Base-by-base conservation (phyloP, 2,329 filamentous ascomycete genomes). In the Phyllosticta ampelicida region DNA sequence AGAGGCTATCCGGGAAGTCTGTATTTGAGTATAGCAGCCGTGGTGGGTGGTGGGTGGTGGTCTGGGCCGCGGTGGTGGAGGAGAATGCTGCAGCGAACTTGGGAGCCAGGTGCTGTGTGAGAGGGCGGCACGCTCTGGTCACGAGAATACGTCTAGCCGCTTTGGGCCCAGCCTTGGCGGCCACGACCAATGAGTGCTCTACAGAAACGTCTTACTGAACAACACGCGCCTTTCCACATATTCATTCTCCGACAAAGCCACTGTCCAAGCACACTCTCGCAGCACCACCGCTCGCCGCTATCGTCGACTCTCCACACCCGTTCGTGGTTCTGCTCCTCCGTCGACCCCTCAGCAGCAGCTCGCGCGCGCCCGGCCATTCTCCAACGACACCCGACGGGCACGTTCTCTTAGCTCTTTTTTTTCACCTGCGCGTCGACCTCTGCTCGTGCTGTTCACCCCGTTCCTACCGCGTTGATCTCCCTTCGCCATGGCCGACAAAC, bases 401-500 rank as follows among this genome's bases (percentile, higher is more conserved):
- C 36, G 36, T n/a, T 44, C 36, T 44, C 36, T n/a, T 44, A 13
- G 36, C 36, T 44, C 13, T 44, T 44, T 44, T 44, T 44, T 44
- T 44, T 44, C 36, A 44, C 36, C 36, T 44, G 36, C 36, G 36
- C 36, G 36, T 44, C 13, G 36, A 44, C 36, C 36, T 44, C 36
- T n/a, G 36, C 36, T 44, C 36, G 36, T 44, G 36, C 36, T n/a
- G 11, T 16, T 44, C 36, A 36, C 30, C 36, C 36, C 36, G 36
- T 44, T 44, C n/a, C 36, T 16, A n/a, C 36, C 36, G 36, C 36
- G 1, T n/a, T 21, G 36, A 29, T 50, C 6, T 16, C 56, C 16
- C 51, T 48, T 53, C 59, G 81, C 68, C 70, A 96, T 96, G 90
- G 82, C 89, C 73, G 90, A 96, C 82, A 96, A 88, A 78, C 84